A percentile compares a stretch with the other conserved stretches of the same genome.
Evolutionary conservation across 768 basidiomycete species (phyloP).

Genomic region (Leccinum variicolor): DNA sequence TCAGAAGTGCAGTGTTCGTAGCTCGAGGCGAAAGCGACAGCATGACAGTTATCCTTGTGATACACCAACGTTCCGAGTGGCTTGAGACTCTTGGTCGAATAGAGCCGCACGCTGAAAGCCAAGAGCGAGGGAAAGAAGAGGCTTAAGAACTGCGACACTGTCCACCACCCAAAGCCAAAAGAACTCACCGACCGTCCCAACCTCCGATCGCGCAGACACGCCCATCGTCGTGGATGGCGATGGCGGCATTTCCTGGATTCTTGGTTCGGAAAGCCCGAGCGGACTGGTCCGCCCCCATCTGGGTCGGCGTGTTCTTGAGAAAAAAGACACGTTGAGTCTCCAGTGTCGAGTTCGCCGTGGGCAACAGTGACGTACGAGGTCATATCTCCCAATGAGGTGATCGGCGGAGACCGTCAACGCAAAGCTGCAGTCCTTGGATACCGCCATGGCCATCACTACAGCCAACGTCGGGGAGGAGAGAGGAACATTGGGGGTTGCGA

Average conservation of each 20-base stretch:
- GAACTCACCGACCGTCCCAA: constrained; percentile 76
- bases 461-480: background rate
- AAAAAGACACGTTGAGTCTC: background rate
- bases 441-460: constrained; percentile 77
- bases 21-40: constrained; percentile 61
- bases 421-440: background rate
- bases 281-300: constrained; percentile 7
- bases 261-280: too few relatives aligned
- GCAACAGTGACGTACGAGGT: constrained; percentile 38
- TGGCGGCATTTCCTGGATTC: too few relatives aligned
- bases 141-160: background rate
- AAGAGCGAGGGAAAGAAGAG: background rate
- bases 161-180: background rate
- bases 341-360: background rate
- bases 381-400: constrained; percentile 64
- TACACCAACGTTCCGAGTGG: constrained; percentile 80
- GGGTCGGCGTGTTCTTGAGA: constrained; percentile 5
- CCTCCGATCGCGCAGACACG: constrained; percentile 84
- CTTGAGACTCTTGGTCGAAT: constrained; percentile 76
- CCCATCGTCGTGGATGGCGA: constrained; percentile 47
- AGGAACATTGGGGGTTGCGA: too few relatives aligned
- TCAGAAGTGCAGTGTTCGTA: constrained; percentile 11
- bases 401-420: constrained; percentile 45
- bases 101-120: constrained; percentile 65
- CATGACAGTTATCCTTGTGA: constrained; percentile 78